These are phyloP conservation scores for Cladosporium austrohemisphaericum DNA, from an alignment of 2,329 filamentous ascomycete genomes.

Conservation along the genomic window DNA sequence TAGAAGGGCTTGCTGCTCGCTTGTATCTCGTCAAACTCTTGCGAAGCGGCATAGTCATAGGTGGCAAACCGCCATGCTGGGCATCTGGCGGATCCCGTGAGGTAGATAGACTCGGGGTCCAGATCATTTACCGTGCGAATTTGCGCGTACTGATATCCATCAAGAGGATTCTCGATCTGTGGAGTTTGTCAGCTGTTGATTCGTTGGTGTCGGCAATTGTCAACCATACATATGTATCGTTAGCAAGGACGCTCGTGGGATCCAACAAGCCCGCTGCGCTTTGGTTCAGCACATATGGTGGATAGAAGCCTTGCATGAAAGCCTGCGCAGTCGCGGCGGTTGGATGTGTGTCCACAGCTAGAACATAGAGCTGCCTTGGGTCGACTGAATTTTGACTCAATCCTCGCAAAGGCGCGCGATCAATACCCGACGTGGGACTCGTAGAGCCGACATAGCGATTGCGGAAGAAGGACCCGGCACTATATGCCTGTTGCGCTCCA, in stretches of 20 bases:
- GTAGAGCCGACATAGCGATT: constrained; percentile 47
- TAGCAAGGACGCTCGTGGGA: constrained; percentile 43
- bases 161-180: constrained; percentile 45
- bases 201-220: neutral
- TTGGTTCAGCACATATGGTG: constrained; percentile 40
- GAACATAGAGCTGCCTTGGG: constrained; percentile 45
- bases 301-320: constrained; percentile 61
- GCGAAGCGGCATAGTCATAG: constrained; percentile 40
- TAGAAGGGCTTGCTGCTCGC: constrained; percentile 45
- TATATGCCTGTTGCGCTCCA: constrained; percentile 53
- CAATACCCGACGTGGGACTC: constrained; percentile 20
- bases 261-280: constrained; percentile 32
- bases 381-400: constrained; percentile 45
- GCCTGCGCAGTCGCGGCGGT: constrained; percentile 54
- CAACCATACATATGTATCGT: constrained; percentile 36
- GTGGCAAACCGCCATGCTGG: constrained; percentile 32
- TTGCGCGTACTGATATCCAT: constrained; percentile 56
- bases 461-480: constrained; percentile 50
- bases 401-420: constrained; percentile 39
- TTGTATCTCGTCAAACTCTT: constrained; percentile 40
- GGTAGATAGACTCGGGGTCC: constrained; percentile 50
- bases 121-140: constrained; percentile 42
- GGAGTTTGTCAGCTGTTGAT: neutral
- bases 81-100: constrained; percentile 41
- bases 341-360: constrained; percentile 47